phyloP scores from a whole-genome alignment of 176 grass and related monocot genomes.

The Raddia distichophylla region DNA sequence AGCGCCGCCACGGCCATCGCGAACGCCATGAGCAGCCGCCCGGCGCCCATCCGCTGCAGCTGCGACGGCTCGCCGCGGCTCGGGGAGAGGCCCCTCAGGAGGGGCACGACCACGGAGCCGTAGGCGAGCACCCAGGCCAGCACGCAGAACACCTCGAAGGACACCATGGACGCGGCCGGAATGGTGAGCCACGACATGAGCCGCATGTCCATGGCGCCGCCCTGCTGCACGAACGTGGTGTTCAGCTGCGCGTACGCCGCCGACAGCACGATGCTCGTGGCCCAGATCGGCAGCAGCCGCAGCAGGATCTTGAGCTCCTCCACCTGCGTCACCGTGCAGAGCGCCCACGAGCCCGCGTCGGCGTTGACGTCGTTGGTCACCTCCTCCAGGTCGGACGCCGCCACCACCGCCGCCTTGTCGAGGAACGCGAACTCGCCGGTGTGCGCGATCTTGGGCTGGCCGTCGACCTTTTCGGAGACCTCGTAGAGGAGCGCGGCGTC shows the following conservation, averaged over 20 bases:
- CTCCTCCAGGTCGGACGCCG: conserved; percentile 42
- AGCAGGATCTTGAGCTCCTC: conserved; percentile 83
- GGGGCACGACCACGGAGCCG: conserved; percentile 48
- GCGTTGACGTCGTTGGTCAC: conserved; percentile 5
- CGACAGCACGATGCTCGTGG: conserved; percentile 52
- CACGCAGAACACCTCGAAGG: conserved; percentile 54
- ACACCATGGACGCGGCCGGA: conserved; percentile 59
- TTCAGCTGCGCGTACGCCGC: conserved; percentile 61
- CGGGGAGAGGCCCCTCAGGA: conserved; percentile 19
- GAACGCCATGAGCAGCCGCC: conserved; percentile 57
- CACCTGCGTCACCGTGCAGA: conserved; percentile 86
- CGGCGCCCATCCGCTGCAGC: conserved; percentile 67
- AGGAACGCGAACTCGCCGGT: conserved; percentile 70
- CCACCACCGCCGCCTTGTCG: conserved; percentile 65
- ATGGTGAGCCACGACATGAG: conserved; percentile 48
- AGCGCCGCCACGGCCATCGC: conserved; percentile 60
- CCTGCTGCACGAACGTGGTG: conserved; percentile 73
- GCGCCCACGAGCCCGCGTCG: conserved; percentile 28
- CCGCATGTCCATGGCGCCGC: conserved; percentile 53
- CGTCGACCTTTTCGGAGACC: conserved; percentile 37
- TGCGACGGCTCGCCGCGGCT: conserved; percentile 48
- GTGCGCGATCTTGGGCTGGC: conserved; percentile 52
- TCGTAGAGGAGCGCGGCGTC: conserved; percentile 48
- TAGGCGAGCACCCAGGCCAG: conserved; percentile 58
- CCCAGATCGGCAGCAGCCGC: conserved; percentile 60